Base-by-base conservation (phyloP, 768 basidiomycete species). In the Leccinum disarticulatum region DNA sequence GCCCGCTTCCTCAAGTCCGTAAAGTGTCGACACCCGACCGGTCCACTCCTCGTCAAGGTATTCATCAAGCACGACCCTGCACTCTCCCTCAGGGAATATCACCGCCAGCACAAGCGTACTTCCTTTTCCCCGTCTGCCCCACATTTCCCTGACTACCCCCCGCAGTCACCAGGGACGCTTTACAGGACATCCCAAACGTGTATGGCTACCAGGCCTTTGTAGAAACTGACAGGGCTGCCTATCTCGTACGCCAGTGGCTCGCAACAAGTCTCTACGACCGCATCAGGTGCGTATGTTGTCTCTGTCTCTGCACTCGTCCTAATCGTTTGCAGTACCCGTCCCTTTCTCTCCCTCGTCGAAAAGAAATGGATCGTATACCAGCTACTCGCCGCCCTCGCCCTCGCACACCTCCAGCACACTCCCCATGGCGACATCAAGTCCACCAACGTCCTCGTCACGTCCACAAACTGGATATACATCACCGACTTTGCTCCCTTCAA, bases 301-400 rank as follows among this genome's bases (percentile, higher is more conserved):
- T 41, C 38, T 10, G 8, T 50, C 4, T 4, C 8, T 27, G 1
- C 25, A 10, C 6, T n/a, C 8, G 27, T 56, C 57, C 9, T 49
- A 48, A 48, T 50, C 3, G 41, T 49, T 7, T 6, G 31, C 11
- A 99, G 97, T 70, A 98, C 95, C 3, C 91, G 96, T 36, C 97
- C 97, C 4, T 99, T 98, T 76, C 80, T 99, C 43, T 89, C 86
- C 61, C 73, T 80, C 61, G 82, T 98, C 25, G 97, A 99, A 79
- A 98, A 98, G 83, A 93, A 93, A 71, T 99, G 96, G 97, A 93
- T 98, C 59, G 87, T 90, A 0, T 99, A 94, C 69, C 97, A 98
- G 73, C 79, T 98, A 2, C 79, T 98, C 61, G 88, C 85, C 28
- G 93, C 88, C 3, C 80, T 99, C 46, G 83, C 90, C 25, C 91